phyloP scores from a whole-genome alignment of 768 basidiomycete genomes.

The Lyophyllum decastes region DNA sequence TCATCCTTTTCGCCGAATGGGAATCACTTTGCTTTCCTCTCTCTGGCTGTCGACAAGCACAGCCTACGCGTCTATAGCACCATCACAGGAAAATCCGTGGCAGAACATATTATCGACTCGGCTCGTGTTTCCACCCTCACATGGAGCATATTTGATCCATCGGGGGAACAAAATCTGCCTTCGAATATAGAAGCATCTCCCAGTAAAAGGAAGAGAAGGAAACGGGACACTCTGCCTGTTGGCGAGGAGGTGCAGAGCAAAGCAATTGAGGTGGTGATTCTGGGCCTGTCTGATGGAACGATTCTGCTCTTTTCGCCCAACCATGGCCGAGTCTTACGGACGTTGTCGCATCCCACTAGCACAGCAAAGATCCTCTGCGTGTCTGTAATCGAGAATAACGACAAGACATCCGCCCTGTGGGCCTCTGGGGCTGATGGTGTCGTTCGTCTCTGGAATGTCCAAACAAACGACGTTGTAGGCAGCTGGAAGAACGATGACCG shows the following conservation, averaged over 20 bases:
- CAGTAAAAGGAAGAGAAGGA: conserved; percentile 58
- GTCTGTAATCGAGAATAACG: conserved; percentile 30
- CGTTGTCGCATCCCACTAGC: conserved; percentile 56
- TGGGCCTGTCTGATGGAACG: conserved; percentile 66
- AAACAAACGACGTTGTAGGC: conserved; percentile 46
- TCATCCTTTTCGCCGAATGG: conserved; percentile 64
- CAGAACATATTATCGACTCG: conserved; percentile 58
- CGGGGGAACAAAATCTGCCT: conserved; percentile 22
- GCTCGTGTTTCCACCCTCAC: conserved; percentile 54
- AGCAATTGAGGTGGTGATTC: conserved; percentile 45
- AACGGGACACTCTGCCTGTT: conserved; percentile 32
- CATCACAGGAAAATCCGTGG: conserved; percentile 50
- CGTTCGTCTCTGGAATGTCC: conserved; percentile 59
- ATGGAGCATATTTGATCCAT: conserved; percentile 47
- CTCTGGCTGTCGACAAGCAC: conserved; percentile 72
- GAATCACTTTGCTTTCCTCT: conserved; percentile 58
- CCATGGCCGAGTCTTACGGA: conserved; percentile 56
- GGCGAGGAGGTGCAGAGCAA: conserved; percentile 24
- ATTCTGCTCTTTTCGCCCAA: conserved; percentile 61
- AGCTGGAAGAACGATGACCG: conserved; percentile 60
- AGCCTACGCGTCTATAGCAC: conserved; percentile 67
- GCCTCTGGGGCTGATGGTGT: conserved; percentile 59
- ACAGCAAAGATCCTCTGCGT: conserved; percentile 54
- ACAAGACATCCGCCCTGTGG: conserved; percentile 43
- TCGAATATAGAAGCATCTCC: conserved; percentile 33